These are phyloP conservation scores for Scedosporium boydii DNA, from an alignment of 2,329 filamentous ascomycete species.

Conservation along the genomic window DNA sequence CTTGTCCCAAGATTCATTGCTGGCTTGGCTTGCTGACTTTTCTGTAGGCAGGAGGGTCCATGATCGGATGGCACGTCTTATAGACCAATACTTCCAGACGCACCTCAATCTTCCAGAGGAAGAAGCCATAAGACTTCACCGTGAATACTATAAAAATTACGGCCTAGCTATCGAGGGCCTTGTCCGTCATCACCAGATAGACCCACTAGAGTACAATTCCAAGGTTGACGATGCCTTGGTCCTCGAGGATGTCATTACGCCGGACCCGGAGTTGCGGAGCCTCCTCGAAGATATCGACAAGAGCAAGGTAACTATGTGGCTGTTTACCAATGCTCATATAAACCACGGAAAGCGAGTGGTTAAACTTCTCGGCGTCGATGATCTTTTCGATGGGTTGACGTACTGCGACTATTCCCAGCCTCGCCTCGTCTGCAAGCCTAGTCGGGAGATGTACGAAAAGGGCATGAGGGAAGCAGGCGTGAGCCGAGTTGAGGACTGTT, in stretches of 20 bases:
- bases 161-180: conserved; percentile 95
- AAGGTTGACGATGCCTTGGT: conserved; percentile 94
- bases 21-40: conserved; percentile 1
- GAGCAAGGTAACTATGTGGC: conserved; percentile 78
- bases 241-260: conserved; percentile 73
- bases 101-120: conserved; percentile 66
- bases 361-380: conserved; percentile 68
- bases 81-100: conserved; percentile 51
- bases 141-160: conserved; percentile 91
- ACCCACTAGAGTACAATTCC: conserved; percentile 86
- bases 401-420: conserved; percentile 78
- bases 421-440: conserved; percentile 79
- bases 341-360: conserved; percentile 81
- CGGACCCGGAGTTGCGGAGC: conserved; percentile 62
- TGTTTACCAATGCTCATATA: conserved; percentile 93
- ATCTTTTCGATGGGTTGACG: conserved; percentile 89
- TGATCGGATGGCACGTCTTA: conserved; percentile 78
- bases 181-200: conserved; percentile 87
- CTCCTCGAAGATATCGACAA: conserved; percentile 76
- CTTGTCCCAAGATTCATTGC: background rate
- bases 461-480: conserved; percentile 79
- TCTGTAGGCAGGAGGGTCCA: conserved; percentile 64
- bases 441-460: conserved; percentile 73
- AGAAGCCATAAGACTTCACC: conserved; percentile 79
- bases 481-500: conserved; percentile 61